These are phyloP conservation scores for Magnolia changhungtana DNA, from an alignment of 164 flowering plant genomes.

Conservation along the genomic window DNA sequence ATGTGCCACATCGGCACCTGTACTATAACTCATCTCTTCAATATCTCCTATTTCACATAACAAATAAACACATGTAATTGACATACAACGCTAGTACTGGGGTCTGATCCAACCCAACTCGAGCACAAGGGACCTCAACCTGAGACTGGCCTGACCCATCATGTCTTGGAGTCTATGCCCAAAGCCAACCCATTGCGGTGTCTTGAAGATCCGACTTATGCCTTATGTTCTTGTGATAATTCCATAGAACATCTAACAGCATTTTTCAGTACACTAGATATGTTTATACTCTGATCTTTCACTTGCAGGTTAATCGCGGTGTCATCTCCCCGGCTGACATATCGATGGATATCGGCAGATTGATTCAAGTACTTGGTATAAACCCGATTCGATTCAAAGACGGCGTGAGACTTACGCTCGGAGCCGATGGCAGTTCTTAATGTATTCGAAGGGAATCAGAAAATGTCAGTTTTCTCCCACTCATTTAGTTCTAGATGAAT, in stretches of 20 bases:
- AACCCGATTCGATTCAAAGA: conserved; percentile 55
- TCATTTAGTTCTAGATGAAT: neutral
- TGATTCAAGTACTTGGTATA: conserved; percentile 44
- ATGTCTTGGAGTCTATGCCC: too few relatives aligned
- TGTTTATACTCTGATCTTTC: neutral
- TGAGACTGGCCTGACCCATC: too few relatives aligned
- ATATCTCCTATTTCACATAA: too few relatives aligned
- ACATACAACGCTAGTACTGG: too few relatives aligned
- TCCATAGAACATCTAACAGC: neutral
- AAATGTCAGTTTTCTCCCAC: neutral
- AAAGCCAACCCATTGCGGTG: too few relatives aligned
- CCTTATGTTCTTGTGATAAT: neutral
- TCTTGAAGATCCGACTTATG: neutral
- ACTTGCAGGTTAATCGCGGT: conserved; percentile 74
- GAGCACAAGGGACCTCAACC: too few relatives aligned
- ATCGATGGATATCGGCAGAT: conserved; percentile 76
- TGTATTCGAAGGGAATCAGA: neutral
- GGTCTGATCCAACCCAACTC: too few relatives aligned
- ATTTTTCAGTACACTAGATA: neutral
- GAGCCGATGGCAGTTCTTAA: conserved; percentile 19
- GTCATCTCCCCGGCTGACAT: conserved; percentile 84
- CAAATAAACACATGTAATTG: too few relatives aligned
- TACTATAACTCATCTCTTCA: too few relatives aligned
- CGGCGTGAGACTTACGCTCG: conserved; percentile 70
- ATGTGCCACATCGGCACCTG: too few relatives aligned